These are phyloP conservation scores for Aspergillus nomiae DNA, from an alignment of 2,329 filamentous ascomycete genomes.

Conservation along the genomic window DNA sequence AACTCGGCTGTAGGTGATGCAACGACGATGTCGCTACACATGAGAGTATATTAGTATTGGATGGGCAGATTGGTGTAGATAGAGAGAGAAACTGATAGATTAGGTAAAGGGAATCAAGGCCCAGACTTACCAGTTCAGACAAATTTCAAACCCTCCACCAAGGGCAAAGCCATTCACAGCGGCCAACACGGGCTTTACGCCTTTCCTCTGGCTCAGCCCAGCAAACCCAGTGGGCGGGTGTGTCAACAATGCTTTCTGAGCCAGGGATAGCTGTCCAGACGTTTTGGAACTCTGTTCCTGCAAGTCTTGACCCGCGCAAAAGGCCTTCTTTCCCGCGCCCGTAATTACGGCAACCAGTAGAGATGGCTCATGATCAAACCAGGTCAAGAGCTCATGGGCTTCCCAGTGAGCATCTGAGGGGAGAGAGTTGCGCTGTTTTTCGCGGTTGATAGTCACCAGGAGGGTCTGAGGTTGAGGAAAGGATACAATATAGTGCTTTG, in stretches of 20 bases:
- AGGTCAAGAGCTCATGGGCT: not conserved
- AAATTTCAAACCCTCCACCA: not conserved
- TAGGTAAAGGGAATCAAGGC: too few relatives aligned
- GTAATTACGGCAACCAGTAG: not conserved
- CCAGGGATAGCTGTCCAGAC: too few relatives aligned
- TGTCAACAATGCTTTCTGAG: not conserved
- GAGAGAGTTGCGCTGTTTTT: not conserved
- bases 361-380: not conserved
- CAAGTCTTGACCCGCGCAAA: not conserved
- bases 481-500: not conserved
- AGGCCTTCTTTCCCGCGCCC: not conserved
- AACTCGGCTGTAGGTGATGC: not conserved
- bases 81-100: too few relatives aligned
- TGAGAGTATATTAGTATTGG: too few relatives aligned
- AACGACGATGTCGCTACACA: not conserved
- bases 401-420: not conserved
- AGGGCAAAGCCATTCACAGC: not conserved
- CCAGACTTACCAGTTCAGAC: not conserved
- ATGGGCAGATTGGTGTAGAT: too few relatives aligned
- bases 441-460: not conserved
- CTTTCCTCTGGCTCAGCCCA: not conserved
- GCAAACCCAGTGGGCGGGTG: not conserved
- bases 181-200: not conserved
- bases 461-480: not conserved
- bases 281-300: not conserved